Conservation (phyloP, 352 stramenopile species). For the Phytophthora europaea region DNA sequence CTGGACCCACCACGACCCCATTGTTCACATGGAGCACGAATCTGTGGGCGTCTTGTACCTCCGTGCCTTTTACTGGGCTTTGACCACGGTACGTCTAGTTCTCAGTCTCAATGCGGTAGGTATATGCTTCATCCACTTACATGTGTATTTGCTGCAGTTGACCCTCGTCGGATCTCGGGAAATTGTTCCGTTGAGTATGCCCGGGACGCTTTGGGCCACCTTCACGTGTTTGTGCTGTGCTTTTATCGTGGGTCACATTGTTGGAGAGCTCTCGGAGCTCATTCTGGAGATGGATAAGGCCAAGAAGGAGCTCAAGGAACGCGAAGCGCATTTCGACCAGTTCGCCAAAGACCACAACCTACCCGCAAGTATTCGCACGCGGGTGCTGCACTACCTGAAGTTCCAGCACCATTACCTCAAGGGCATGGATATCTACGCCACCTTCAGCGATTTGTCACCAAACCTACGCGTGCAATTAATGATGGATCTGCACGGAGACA, state of each 20-base stretch:
- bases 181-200: constrained; percentile 69
- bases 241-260: constrained; percentile 84
- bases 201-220: constrained; percentile 73
- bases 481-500: constrained; percentile 75
- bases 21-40: constrained; percentile 72
- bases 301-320: constrained; percentile 79
- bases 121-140: neutral
- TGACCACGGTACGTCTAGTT: constrained; percentile 60
- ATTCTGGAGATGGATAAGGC: constrained; percentile 81
- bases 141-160: constrained; percentile 39
- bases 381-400: constrained; percentile 74
- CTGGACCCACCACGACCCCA: constrained; percentile 80
- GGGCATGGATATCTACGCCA: constrained; percentile 76
- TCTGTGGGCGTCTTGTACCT: constrained; percentile 67
- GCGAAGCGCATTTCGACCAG: constrained; percentile 72
- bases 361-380: constrained; percentile 60
- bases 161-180: constrained; percentile 78
- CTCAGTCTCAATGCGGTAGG: neutral
- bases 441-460: constrained; percentile 77
- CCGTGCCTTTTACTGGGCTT: constrained; percentile 80
- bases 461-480: constrained; percentile 76
- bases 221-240: constrained; percentile 76
- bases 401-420: constrained; percentile 79
- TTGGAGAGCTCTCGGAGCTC: constrained; percentile 81
- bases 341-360: constrained; percentile 78